Evolutionary conservation across 2,329 filamentous ascomycete genomes (phyloP).

Genomic region (Aspergillus tubingensis): DNA sequence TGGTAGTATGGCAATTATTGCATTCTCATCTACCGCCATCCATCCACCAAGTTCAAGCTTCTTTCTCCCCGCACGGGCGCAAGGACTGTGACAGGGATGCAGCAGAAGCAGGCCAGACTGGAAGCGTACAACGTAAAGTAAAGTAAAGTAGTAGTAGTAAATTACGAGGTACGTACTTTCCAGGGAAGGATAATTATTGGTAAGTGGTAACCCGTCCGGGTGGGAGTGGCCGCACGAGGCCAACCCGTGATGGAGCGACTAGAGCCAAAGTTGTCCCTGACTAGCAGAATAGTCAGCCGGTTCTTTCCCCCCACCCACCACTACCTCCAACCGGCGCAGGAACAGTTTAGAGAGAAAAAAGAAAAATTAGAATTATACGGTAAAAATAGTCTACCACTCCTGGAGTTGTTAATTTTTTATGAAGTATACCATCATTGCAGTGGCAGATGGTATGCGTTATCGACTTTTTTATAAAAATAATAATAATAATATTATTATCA

Average conservation of each 20-base stretch:
- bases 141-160: neutral
- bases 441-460: no score
- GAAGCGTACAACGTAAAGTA: neutral
- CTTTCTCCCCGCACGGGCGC: slow-evolving; percentile 17
- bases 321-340: slow-evolving; percentile 16
- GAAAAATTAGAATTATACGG: neutral
- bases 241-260: slow-evolving; percentile 2
- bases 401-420: no score
- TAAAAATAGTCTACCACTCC: neutral
- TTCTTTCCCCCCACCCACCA: no score
- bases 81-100: slow-evolving; percentile 7
- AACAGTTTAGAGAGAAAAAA: slow-evolving; percentile 4
- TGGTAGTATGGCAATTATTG: neutral
- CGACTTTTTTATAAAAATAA: no score
- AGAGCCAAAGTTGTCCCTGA: slow-evolving; percentile 15
- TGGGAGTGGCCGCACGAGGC: neutral
- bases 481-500: no score
- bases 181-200: neutral
- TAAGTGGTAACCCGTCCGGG: neutral
- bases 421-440: no score
- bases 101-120: neutral
- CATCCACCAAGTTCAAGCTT: neutral
- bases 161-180: neutral
- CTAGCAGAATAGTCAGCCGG: slow-evolving; percentile 9
- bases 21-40: neutral